Conservation (phyloP, 257 asterid species). For the Cinchona pubescens region DNA sequence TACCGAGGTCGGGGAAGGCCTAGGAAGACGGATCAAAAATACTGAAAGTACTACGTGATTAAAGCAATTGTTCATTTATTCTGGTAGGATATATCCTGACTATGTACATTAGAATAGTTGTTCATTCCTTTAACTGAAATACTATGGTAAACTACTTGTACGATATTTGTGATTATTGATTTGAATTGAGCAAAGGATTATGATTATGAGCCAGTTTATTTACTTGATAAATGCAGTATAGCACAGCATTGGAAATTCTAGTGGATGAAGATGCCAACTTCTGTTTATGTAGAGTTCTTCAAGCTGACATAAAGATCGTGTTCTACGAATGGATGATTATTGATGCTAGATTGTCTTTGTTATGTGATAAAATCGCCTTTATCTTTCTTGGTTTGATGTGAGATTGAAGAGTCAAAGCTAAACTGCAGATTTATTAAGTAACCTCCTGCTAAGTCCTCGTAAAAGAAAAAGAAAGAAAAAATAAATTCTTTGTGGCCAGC, state of each 20-base stretch:
- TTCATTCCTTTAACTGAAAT: not conserved
- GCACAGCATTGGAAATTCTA: not conserved
- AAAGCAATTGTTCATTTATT: not conserved
- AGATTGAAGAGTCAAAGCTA: not conserved
- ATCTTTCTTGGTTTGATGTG: too few relatives aligned
- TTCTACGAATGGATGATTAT: too few relatives aligned
- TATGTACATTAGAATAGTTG: not conserved
- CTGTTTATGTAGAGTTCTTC: too few relatives aligned
- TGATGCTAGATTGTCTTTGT: not conserved
- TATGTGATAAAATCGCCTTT: not conserved
- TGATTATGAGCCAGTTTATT: not conserved
- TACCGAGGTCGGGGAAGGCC: conserved; percentile 18
- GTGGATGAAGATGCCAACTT: too few relatives aligned
- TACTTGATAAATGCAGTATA: not conserved
- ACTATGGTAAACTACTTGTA: too few relatives aligned
- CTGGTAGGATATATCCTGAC: not conserved
- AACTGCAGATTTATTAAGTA: not conserved
- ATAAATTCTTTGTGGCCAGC: not conserved
- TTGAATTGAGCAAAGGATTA: not conserved
- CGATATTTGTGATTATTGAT: not conserved
- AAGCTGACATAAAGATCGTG: too few relatives aligned
- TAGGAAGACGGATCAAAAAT: not conserved
- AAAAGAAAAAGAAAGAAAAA: not conserved
- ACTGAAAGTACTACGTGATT: not conserved
- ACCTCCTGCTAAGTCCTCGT: not conserved